Percentiles rank a stretch among this genome's conserved stretches.
Evolutionary conservation across 345 rosid genomes (phyloP).

Genomic region (Gossypium stocksii): DNA sequence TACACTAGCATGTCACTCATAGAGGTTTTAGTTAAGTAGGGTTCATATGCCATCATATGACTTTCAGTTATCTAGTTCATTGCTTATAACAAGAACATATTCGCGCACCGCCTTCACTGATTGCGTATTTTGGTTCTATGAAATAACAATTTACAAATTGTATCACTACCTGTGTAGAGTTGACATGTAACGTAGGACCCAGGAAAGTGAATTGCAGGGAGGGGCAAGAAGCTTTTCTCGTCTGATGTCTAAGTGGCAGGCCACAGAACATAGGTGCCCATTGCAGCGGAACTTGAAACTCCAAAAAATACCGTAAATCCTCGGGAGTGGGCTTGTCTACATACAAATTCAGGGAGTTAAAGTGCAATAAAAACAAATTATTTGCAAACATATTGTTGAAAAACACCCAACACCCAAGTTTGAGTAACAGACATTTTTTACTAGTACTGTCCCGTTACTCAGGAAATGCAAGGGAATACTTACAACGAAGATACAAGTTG

Average conservation of each 20-base stretch:
- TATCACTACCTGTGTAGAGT: neutral
- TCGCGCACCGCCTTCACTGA: too few relatives aligned
- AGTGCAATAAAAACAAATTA: neutral
- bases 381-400: too few relatives aligned
- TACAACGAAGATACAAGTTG: conserved; percentile 67
- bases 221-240: neutral
- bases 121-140: too few relatives aligned
- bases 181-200: neutral
- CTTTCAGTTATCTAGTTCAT: too few relatives aligned
- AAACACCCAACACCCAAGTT: too few relatives aligned
- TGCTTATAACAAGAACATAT: too few relatives aligned
- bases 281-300: neutral
- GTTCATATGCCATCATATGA: neutral
- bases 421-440: too few relatives aligned
- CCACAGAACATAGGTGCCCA: neutral
- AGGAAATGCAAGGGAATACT: conserved; percentile 25
- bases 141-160: neutral
- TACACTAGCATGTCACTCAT: neutral
- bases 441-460: neutral
- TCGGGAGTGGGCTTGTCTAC: neutral
- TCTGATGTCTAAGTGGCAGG: conserved; percentile 4
- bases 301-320: neutral
- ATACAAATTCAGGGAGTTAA: neutral
- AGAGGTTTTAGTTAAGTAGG: neutral
- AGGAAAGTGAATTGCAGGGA: neutral